These are phyloP conservation scores for Phlebiopsis gigantea DNA, from an alignment of 768 basidiomycete species.

Conservation along the genomic window DNA sequence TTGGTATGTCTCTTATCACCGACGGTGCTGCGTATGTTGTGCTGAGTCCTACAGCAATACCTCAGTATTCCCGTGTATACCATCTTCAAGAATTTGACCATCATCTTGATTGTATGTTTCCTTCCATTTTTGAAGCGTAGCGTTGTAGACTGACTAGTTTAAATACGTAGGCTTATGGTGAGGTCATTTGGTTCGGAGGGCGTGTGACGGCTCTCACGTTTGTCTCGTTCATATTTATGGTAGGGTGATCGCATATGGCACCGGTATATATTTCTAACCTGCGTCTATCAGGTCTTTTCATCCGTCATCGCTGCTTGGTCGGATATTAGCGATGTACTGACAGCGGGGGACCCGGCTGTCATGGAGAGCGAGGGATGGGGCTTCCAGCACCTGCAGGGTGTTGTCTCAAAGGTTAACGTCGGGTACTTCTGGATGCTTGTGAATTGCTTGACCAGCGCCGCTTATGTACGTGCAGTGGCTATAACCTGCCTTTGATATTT, in stretches of 20 bases:
- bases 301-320: slow-evolving; percentile 97
- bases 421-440: slow-evolving; percentile 97
- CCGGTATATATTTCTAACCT: neutral
- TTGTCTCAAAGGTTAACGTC: slow-evolving; percentile 53
- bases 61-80: slow-evolving; percentile 97
- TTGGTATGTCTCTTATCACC: slow-evolving; percentile 58
- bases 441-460: slow-evolving; percentile 87
- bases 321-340: slow-evolving; percentile 56
- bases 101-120: slow-evolving; percentile 84
- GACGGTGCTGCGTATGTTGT: no score
- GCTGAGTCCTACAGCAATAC: slow-evolving; percentile 86
- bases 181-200: slow-evolving; percentile 95
- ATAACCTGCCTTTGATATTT: neutral
- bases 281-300: slow-evolving; percentile 67
- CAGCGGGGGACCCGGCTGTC: slow-evolving; percentile 24
- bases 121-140: neutral
- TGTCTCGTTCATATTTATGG: slow-evolving; percentile 90
- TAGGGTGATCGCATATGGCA: slow-evolving; percentile 25
- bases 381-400: slow-evolving; percentile 35
- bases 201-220: slow-evolving; percentile 83
- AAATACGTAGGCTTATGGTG: slow-evolving; percentile 79
- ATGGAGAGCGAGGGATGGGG: slow-evolving; percentile 21
- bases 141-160: neutral
- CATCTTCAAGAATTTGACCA: slow-evolving; percentile 99
- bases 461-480: slow-evolving; percentile 60